These are phyloP conservation scores for Mycena leptocephala DNA, from an alignment of 768 basidiomycete species.

Conservation along the genomic window DNA sequence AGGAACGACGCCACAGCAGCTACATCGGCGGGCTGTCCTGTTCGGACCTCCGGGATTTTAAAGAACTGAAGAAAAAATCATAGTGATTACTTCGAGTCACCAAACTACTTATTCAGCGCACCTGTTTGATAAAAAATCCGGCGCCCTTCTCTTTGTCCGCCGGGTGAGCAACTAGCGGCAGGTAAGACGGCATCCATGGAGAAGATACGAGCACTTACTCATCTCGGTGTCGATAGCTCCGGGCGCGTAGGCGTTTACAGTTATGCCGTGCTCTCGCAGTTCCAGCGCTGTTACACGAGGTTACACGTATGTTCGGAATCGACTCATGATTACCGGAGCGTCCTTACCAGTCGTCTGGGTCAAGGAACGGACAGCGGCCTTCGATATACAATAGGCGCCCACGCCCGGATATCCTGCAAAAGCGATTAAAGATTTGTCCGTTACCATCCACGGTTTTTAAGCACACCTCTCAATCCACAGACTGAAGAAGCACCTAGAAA, in stretches of 20 bases:
- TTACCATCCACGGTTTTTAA: neutral
- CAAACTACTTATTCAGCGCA: neutral
- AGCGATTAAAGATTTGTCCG: neutral
- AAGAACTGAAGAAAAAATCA: neutral
- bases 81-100: no score
- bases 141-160: conserved; percentile 7
- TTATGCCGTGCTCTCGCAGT: conserved; percentile 52
- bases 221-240: conserved; percentile 49
- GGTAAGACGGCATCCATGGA: neutral
- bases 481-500: conserved; percentile 52
- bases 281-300: conserved; percentile 48
- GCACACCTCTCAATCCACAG: conserved; percentile 48
- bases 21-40: conserved; percentile 36
- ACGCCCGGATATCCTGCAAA: conserved; percentile 31
- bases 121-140: conserved; percentile 8
- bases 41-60: neutral
- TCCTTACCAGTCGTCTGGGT: conserved; percentile 56
- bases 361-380: conserved; percentile 59
- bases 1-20: conserved; percentile 44
- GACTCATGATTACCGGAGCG: neutral
- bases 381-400: conserved; percentile 53
- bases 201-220: conserved; percentile 38
- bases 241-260: conserved; percentile 60
- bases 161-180: neutral
- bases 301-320: neutral